phyloP scores from a whole-genome alignment of 164 flowering plant genomes.

The Umbilicus rupestris region DNA sequence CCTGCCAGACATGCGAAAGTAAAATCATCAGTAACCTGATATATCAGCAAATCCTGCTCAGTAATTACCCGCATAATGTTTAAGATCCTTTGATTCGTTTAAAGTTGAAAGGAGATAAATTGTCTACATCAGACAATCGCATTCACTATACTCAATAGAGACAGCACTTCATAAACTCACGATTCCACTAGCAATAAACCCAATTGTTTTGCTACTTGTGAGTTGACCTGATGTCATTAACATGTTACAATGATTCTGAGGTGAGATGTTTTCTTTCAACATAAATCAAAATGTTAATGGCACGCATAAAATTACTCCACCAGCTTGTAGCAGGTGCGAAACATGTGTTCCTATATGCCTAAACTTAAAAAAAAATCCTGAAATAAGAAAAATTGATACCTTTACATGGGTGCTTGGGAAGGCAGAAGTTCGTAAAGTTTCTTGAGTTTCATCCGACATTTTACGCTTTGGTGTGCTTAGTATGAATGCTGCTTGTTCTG shows the following conservation, averaged over 20 bases:
- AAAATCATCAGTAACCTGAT: not conserved
- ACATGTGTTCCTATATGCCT: not conserved
- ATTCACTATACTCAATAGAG: not conserved
- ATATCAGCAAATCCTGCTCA: not conserved
- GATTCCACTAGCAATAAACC: not conserved
- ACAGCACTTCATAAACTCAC: not conserved
- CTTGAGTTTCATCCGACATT: not conserved
- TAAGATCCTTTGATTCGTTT: not conserved
- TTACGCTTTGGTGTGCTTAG: not conserved
- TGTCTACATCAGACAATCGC: not conserved
- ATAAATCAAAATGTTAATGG: not conserved
- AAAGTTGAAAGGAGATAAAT: not conserved
- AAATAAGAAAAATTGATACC: not conserved
- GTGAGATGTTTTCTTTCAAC: not conserved
- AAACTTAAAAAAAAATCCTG: not conserved
- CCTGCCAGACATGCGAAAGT: not conserved
- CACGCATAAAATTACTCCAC: not conserved
- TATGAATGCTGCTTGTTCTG: not conserved
- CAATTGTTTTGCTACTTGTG: not conserved
- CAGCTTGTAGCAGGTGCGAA: not conserved
- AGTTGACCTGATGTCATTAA: not conserved
- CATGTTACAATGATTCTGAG: no score
- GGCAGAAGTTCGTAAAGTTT: constrained; percentile 3
- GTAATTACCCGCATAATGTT: not conserved
- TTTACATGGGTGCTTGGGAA: constrained; percentile 2